A percentile compares a stretch with the other conserved stretches of the same genome.
Evolutionary conservation across 192 early-diverging fungal species (phyloP).

Genomic region (Physocladia obscura): DNA sequence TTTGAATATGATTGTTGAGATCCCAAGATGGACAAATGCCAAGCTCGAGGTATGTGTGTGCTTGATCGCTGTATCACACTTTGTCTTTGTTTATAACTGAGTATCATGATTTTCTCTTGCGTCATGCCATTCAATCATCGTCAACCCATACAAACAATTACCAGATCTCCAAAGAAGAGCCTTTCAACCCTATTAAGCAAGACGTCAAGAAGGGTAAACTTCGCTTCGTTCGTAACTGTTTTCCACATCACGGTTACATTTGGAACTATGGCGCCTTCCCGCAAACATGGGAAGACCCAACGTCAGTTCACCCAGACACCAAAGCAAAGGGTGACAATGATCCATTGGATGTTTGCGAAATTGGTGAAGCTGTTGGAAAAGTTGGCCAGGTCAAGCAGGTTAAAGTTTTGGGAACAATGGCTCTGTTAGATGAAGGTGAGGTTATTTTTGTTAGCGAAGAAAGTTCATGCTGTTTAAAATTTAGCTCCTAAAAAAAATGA

Average conservation of each 20-base stretch:
- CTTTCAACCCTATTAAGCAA: conserved; percentile 98
- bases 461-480: no score
- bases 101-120: no score
- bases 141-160: background rate
- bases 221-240: conserved; percentile 96
- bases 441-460: background rate
- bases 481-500: no score
- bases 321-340: conserved; percentile 96
- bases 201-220: conserved; percentile 99
- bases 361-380: conserved; percentile 91
- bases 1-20: conserved; percentile 98
- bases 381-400: conserved; percentile 98
- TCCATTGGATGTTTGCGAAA: conserved; percentile 97
- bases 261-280: conserved; percentile 99
- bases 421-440: conserved; percentile 95
- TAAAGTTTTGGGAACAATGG: conserved; percentile 98
- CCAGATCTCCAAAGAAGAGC: conserved; percentile 91
- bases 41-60: conserved; percentile 89
- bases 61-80: no score
- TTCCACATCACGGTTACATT: conserved; percentile 99
- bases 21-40: conserved; percentile 98
- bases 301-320: conserved; percentile 84
- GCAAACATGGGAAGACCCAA: conserved; percentile 99
- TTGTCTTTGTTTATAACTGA: no score
- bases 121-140: no score